Evolutionary conservation across 768 basidiomycete genomes (phyloP), one percentile per base, ranked within the genome.

Genomic region (Leccinum rimulosum): DNA sequence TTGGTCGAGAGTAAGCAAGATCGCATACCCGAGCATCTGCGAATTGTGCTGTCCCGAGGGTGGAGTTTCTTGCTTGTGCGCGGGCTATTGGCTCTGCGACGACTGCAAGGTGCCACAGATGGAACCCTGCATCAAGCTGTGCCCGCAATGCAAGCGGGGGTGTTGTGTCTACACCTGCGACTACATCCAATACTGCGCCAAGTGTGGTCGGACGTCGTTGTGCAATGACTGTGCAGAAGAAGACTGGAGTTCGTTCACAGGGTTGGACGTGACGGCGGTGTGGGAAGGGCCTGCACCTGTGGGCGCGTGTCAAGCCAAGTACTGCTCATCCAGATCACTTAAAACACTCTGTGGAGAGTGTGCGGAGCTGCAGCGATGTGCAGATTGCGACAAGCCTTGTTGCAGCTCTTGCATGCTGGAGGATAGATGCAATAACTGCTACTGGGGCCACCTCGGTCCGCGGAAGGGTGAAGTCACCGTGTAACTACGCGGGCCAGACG

Each of bases 11-110:
- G 38, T 8, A 40, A n/a, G 17, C 38, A 9, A n/a, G 38, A 40
- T 40, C 17, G 38, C 8, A 40, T 40, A 40, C 9, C 8, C 17
- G 17, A 9, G 4, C 38, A 40, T 40, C 38, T 40, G 38, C 12
- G 17, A 40, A n/a, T 14, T n/a, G 38, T 40, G 38, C 36, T 57
- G 61, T 35, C 59, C 67, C 0, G 57, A 28, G 14, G 66, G 58
- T 3, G 68, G 69, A 9, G 54, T 70, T 35, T 55, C 62, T 62
- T 69, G 68, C 49, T 48, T 48, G 2, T 70, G 69, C 61, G 49
- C 60, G 40, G 52, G 53, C 22, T 60, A 56, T 51, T 66, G 69
- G 68, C 43, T 61, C 11, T 70, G 68, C 54, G 67, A 70, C 35
- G 65, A 68, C 51, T 70, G 69, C 61, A 56, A 52, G 50, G 12